phyloP scores from a whole-genome alignment of 148 eudicot genomes.

The Silene uniflora region DNA sequence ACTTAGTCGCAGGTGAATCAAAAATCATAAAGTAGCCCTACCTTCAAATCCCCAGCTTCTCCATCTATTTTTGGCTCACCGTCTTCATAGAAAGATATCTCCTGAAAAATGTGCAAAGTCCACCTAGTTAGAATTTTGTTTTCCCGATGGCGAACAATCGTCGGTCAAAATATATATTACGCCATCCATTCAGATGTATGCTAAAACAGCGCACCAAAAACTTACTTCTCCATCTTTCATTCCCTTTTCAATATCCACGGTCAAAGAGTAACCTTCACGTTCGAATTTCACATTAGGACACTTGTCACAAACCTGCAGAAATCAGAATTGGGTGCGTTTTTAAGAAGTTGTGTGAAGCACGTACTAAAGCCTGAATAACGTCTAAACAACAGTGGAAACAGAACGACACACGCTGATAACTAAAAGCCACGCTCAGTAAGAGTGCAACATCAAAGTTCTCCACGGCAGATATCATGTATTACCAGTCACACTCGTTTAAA shows the following conservation, averaged over 20 bases:
- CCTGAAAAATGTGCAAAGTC: slow-evolving; percentile 38
- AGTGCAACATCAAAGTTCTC: not conserved
- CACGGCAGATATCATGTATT: not conserved
- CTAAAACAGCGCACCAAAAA: slow-evolving; percentile 9
- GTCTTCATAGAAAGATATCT: slow-evolving; percentile 82
- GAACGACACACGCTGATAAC: not conserved
- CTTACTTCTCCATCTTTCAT: slow-evolving; percentile 98
- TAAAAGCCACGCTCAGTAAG: not conserved
- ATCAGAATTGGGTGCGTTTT: not conserved
- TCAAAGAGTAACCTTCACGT: slow-evolving; percentile 80
- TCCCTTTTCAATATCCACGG: slow-evolving; percentile 97
- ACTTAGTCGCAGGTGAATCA: not conserved
- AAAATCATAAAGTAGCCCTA: slow-evolving; percentile 17
- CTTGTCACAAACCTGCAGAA: slow-evolving; percentile 78
- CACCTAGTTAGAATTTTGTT: not conserved
- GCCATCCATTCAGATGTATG: not conserved
- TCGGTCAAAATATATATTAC: not conserved
- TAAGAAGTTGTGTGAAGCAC: slow-evolving; percentile 2
- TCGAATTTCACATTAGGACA: slow-evolving; percentile 90
- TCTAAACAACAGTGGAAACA: not conserved
- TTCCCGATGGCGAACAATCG: not conserved
- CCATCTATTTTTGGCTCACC: slow-evolving; percentile 96
- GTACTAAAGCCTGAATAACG: not conserved
- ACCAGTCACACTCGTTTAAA: not conserved
- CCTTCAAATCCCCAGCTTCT: slow-evolving; percentile 94